These are phyloP conservation scores for Tuber indicum DNA, from an alignment of 495 filamentous ascomycete genomes.

Conservation along the genomic window DNA sequence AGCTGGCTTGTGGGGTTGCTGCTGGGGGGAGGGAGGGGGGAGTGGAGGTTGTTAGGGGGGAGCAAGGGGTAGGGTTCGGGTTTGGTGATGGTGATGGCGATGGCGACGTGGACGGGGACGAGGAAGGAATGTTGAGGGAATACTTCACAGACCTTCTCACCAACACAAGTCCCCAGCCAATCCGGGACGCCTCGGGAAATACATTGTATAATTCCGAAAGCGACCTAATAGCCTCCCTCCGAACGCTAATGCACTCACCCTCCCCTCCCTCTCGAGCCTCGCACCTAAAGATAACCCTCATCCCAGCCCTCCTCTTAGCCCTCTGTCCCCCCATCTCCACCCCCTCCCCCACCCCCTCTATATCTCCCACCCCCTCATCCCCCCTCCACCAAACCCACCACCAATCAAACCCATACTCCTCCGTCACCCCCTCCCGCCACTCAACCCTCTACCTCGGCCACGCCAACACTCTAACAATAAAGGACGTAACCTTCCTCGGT, in stretches of 20 bases:
- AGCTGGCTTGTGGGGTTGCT: slow-evolving; percentile 32
- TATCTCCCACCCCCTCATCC: not conserved
- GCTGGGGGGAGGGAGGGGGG: slow-evolving; percentile 50
- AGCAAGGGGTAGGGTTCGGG: slow-evolving; percentile 52
- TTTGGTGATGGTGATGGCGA: slow-evolving; percentile 47
- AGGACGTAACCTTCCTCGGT: slow-evolving; percentile 69
- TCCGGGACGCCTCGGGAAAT: not conserved
- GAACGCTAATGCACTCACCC: not conserved
- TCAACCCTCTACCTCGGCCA: not conserved
- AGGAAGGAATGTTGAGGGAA: slow-evolving; percentile 36
- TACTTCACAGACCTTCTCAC: not conserved
- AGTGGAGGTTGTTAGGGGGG: slow-evolving; percentile 57
- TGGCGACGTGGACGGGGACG: slow-evolving; percentile 41
- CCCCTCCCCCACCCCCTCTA: not conserved
- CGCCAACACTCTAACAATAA: slow-evolving; percentile 63
- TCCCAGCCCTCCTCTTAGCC: not conserved
- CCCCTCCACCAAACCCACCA: not conserved
- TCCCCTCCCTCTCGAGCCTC: not conserved
- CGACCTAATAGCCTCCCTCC: not conserved
- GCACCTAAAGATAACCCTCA: not conserved
- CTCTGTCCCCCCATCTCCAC: not conserved
- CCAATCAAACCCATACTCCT: not conserved
- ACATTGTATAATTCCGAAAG: not conserved
- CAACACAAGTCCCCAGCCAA: not conserved
- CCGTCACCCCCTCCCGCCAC: not conserved